phyloP scores from a whole-genome alignment of 2,329 filamentous ascomycete species.

The Chalaropsis ovoidea region DNA sequence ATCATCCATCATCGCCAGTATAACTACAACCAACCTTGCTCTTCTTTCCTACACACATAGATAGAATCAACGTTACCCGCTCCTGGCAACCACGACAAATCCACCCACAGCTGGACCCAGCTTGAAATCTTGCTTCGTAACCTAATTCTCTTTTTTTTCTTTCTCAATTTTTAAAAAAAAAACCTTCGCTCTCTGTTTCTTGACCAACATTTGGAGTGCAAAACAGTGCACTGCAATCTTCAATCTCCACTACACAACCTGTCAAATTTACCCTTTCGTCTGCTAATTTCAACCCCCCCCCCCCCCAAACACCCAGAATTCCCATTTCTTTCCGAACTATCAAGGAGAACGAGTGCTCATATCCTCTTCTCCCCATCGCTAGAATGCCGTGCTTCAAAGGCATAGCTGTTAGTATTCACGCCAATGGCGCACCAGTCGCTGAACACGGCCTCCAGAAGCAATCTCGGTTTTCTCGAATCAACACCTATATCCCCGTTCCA shows the following conservation, averaged over 20 bases:
- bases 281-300: background rate
- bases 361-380: background rate
- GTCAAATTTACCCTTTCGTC: slow-evolving; percentile 8
- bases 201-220: background rate
- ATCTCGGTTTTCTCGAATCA: slow-evolving; percentile 82
- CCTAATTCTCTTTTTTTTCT: slow-evolving; percentile 14
- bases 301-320: background rate
- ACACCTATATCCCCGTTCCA: slow-evolving; percentile 92
- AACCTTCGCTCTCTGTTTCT: background rate
- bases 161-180: background rate
- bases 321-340: background rate
- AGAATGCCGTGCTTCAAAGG: slow-evolving; percentile 96
- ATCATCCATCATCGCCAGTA: slow-evolving; percentile 3
- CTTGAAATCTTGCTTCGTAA: slow-evolving; percentile 23
- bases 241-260: background rate
- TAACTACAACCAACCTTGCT: background rate
- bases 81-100: slow-evolving; percentile 24
- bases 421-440: slow-evolving; percentile 65
- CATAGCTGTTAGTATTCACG: slow-evolving; percentile 94
- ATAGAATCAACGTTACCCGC: slow-evolving; percentile 22
- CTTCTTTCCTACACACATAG: slow-evolving; percentile 7
- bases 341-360: background rate
- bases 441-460: slow-evolving; percentile 95
- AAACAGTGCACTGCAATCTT: slow-evolving; percentile 3
- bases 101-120: slow-evolving; percentile 22